These are phyloP conservation scores for Puccinia triticina DNA, from an alignment of 1,284 basidiomycete species.

Conservation along the genomic window DNA sequence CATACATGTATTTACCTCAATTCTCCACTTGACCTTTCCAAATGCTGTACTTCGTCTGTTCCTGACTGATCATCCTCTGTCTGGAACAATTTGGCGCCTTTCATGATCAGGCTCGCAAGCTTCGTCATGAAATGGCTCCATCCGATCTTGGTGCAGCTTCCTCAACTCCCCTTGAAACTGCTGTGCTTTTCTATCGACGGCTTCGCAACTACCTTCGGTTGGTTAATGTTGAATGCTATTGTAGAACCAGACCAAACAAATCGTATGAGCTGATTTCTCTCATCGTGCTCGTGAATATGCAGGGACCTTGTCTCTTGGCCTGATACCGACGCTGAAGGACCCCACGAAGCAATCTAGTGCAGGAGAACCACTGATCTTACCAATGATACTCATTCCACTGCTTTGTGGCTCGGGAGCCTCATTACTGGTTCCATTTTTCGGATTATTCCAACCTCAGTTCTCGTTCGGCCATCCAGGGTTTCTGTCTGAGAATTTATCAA, in stretches of 20 bases:
- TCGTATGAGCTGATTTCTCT: not conserved
- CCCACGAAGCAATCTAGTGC: constrained; percentile 9
- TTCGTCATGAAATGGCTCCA: constrained; percentile 45
- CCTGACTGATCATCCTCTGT: not conserved
- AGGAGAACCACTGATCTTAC: constrained; percentile 33
- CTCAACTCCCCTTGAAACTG: constrained; percentile 33
- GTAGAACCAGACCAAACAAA: not conserved
- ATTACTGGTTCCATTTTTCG: constrained; percentile 44
- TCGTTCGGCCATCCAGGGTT: constrained; percentile 43
- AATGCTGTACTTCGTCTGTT: too few species aligned
- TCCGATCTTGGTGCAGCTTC: constrained; percentile 28
- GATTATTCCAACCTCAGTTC: constrained; percentile 44
- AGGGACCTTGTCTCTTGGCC: constrained; percentile 43
- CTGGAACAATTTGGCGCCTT: not conserved
- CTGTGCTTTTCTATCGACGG: constrained; percentile 42
- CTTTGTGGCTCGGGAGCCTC: constrained; percentile 48
- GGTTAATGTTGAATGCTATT: not conserved
- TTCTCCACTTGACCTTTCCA: not conserved
- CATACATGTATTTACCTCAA: constrained; percentile 31
- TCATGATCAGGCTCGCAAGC: constrained; percentile 20
- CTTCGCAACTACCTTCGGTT: constrained; percentile 48
- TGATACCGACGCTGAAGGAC: constrained; percentile 33
- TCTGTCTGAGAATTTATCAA: constrained; percentile 30
- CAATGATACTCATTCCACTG: constrained; percentile 44
- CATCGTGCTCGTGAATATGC: not conserved